Evolutionary conservation across 768 basidiomycete species (phyloP).

Genomic region (Paxillus ammoniavirescens): DNA sequence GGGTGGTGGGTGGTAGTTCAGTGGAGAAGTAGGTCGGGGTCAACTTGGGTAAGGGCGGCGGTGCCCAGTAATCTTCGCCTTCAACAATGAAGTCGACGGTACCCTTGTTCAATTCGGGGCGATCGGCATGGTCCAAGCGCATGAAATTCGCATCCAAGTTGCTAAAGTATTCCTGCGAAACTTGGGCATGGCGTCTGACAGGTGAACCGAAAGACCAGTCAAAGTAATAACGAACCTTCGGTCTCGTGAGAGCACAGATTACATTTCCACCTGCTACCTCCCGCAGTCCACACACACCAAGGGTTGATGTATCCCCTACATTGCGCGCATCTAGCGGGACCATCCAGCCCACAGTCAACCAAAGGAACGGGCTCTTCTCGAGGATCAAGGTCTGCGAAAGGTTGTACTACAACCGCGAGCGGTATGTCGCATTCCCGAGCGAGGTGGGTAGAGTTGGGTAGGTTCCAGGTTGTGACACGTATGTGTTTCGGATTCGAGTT

Average conservation of each 20-base stretch:
- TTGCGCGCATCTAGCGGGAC: conserved; percentile 80
- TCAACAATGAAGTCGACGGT: conserved; percentile 89
- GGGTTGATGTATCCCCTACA: conserved; percentile 94
- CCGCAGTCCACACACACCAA: conserved; percentile 83
- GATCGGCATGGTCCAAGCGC: conserved; percentile 75
- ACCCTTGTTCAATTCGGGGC: conserved; percentile 87
- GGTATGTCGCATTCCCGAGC: conserved; percentile 83
- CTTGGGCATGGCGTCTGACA: conserved; percentile 37
- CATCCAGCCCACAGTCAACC: conserved; percentile 65
- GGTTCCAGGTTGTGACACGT: conserved; percentile 84
- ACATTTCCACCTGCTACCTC: conserved; percentile 87
- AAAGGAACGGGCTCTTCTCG: conserved; percentile 79
- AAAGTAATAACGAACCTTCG: conserved; percentile 56
- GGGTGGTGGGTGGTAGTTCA: conserved; percentile 44
- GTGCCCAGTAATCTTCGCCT: conserved; percentile 78
- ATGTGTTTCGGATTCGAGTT: conserved; percentile 92
- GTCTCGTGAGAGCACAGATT: conserved; percentile 86
- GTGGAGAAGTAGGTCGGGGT: conserved; percentile 52
- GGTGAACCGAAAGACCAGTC: neutral
- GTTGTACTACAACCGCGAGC: conserved; percentile 81
- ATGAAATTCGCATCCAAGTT: conserved; percentile 76
- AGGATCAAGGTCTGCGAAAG: conserved; percentile 79
- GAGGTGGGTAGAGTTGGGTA: conserved; percentile 79
- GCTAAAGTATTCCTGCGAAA: conserved; percentile 79
- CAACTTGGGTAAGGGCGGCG: conserved; percentile 56